Conservation (phyloP, 345 rosid genomes). For the Pugionium dolabratum region DNA sequence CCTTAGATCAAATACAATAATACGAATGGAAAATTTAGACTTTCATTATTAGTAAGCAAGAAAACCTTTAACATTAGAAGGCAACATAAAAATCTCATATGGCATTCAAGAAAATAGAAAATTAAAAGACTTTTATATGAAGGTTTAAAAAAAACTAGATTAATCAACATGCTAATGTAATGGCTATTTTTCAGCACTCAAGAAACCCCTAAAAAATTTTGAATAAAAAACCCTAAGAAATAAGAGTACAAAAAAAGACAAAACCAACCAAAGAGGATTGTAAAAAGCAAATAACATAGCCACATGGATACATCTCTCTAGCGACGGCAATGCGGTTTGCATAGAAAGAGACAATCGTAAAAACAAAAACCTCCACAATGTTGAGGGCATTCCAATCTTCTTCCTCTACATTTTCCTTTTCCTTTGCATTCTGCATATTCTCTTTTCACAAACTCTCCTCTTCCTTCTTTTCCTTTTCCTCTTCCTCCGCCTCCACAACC, state of each 20-base stretch:
- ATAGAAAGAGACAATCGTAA: conserved; percentile 61
- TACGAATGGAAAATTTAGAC: too few species aligned
- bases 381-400: conserved; percentile 62
- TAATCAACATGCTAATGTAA: neutral
- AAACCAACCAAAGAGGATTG: neutral
- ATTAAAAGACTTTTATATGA: neutral
- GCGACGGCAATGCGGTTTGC: conserved; percentile 69
- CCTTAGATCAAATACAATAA: too few species aligned
- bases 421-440: conserved; percentile 61
- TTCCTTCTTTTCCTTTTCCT: conserved; percentile 14
- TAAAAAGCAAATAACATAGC: neutral
- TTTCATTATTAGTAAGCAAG: too few species aligned
- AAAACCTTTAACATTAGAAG: too few species aligned
- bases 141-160: neutral
- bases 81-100: neutral
- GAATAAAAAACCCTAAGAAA: conserved; percentile 2
- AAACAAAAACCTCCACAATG: conserved; percentile 73
- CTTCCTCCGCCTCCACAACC: conserved; percentile 44
- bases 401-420: conserved; percentile 56
- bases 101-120: too few species aligned
- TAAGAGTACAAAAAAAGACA: neutral
- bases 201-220: conserved; percentile 1
- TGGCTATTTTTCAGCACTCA: neutral
- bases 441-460: conserved; percentile 48
- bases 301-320: conserved; percentile 16